Evolutionary conservation across 176 grass and related monocot species (phyloP), one percentile per base, ranked within the genome.

Genomic region (Chloris gayana): DNA sequence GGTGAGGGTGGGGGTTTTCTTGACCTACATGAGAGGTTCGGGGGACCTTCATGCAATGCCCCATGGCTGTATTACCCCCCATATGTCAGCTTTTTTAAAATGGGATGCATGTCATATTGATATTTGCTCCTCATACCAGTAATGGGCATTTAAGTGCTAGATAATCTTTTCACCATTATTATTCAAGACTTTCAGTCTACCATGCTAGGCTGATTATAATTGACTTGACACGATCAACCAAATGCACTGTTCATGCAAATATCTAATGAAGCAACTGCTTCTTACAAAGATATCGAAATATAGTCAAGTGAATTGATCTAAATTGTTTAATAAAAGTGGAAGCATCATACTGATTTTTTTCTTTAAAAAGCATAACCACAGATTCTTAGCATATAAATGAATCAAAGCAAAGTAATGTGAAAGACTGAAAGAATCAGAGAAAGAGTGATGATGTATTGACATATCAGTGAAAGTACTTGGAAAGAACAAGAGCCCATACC

Each of bases 401-500:
- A 67, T 71, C 78, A 6, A 7, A 59, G n/a, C 24, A 85, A 72
- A 85, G n/a, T 70, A 75, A 75, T 59, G 77, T 49, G 45, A 32
- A 82, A 72, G 66, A 66, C 72, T 49, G 45, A 32, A 82, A 72
- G 66, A 66, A 77, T 73, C 51, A 41, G 59, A 60, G 82, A 66
- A 67, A 57, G 56, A 17, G 41, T 65, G 35, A 35, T 64, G 64
- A 46, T 44, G 15, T 18, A 34, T 46, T 64, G 77, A 37, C 15
- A 44, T 56, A 31, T 47, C 22, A 70, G 60, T 56, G 57, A 8
- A 81, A 76, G 45, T 42, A 66, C 45, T 38, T 65, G 56, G 26
- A 45, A 81, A 80, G 56, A 69, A 76, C 30, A 81, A 75, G 72
- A 80, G 24, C 21, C 21, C 45, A 85, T 85, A 76, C 73, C 37